Percentiles rank a stretch among this genome's conserved stretches.
phyloP scores from a whole-genome alignment of 306 rosid genomes.

The Vachellia collinsii region DNA sequence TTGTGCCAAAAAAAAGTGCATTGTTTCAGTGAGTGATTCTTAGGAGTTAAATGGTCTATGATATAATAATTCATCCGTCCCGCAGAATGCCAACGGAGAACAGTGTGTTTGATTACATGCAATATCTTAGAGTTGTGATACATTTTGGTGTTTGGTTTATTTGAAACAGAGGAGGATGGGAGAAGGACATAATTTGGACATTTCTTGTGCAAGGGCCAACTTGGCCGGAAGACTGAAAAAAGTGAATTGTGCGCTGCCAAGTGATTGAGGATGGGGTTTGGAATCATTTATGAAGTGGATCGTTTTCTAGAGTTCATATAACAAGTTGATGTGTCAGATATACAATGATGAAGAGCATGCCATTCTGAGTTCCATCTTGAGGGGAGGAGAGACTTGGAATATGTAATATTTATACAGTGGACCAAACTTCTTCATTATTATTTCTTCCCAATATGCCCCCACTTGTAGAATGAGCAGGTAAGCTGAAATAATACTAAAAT shows the following conservation, averaged over 20 bases:
- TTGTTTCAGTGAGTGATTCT: background rate
- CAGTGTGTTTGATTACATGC: constrained; percentile 18
- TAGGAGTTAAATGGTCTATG: background rate
- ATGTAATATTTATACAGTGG: background rate
- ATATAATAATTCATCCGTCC: background rate
- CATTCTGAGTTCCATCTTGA: constrained; percentile 15
- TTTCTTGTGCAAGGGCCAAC: constrained; percentile 9
- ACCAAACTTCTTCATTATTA: background rate
- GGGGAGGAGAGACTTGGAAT: background rate
- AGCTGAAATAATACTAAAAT: background rate
- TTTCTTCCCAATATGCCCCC: constrained; percentile 24
- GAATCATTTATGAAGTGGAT: constrained; percentile 33
- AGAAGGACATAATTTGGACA: constrained; percentile 37
- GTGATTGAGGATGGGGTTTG: constrained; percentile 20
- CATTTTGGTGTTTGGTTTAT: constrained; percentile 16
- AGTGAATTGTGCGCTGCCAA: constrained; percentile 24
- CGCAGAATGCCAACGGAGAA: background rate
- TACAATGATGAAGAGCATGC: constrained; percentile 4
- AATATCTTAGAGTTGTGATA: background rate
- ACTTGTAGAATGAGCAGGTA: background rate
- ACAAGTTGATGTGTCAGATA: constrained; percentile 29
- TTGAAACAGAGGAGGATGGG: constrained; percentile 18
- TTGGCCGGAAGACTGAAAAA: constrained; percentile 26
- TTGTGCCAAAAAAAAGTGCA: background rate
- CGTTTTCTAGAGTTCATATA: constrained; percentile 26